Evolutionary conservation across 2,329 filamentous ascomycete genomes (phyloP).

Genomic region (Cytospora piceicola): DNA sequence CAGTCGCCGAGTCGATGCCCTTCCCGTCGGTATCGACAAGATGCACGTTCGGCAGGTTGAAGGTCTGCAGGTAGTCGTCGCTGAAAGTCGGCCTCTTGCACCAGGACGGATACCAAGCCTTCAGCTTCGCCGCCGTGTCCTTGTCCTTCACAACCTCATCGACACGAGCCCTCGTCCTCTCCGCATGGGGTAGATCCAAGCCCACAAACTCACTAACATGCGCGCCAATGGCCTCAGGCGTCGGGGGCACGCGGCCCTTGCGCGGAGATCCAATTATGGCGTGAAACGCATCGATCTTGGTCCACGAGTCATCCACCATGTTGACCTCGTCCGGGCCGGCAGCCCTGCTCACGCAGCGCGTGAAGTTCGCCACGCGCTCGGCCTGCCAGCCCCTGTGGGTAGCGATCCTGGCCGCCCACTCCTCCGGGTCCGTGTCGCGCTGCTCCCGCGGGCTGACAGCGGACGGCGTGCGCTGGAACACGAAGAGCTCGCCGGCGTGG

Average conservation of each 20-base stretch:
- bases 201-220: slow-evolving; percentile 44
- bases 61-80: slow-evolving; percentile 55
- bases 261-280: not conserved
- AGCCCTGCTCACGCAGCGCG: slow-evolving; percentile 37
- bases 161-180: slow-evolving; percentile 45
- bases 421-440: slow-evolving; percentile 45
- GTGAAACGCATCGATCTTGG: slow-evolving; percentile 34
- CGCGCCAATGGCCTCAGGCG: slow-evolving; percentile 43
- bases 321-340: not conserved
- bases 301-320: slow-evolving; percentile 48
- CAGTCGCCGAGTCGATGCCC: slow-evolving; percentile 52
- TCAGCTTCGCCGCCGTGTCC: slow-evolving; percentile 47
- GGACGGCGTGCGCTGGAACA: slow-evolving; percentile 46
- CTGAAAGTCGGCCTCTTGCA: slow-evolving; percentile 59
- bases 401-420: slow-evolving; percentile 43
- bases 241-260: slow-evolving; percentile 36
- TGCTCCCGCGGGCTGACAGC: slow-evolving; percentile 37
- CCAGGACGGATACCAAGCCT: slow-evolving; percentile 54
- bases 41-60: slow-evolving; percentile 62
- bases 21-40: slow-evolving; percentile 63
- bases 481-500: slow-evolving; percentile 43
- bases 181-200: slow-evolving; percentile 47
- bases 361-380: slow-evolving; percentile 47
- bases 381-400: slow-evolving; percentile 52
- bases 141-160: slow-evolving; percentile 47